Percentiles rank a stretch among this genome's conserved stretches.
Conservation (phyloP, 2,329 filamentous ascomycete species). For the Aphanocladium album region DNA sequence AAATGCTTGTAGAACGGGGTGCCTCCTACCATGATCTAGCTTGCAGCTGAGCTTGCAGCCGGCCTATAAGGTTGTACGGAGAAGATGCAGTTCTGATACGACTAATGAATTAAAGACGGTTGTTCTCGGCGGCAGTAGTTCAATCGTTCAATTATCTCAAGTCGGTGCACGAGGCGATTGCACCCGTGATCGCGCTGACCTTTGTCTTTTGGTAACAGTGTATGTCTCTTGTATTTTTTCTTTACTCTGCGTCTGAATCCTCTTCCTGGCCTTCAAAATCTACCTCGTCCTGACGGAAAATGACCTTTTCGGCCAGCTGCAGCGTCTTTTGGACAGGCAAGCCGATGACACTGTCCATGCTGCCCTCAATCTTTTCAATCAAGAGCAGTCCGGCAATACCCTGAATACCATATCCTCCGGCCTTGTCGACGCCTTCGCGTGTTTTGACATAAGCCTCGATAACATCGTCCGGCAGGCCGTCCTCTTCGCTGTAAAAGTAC, state of each 20-base stretch:
- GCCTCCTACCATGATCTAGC: too few species aligned
- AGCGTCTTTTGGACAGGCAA: conserved; percentile 75
- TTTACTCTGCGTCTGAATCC: conserved; percentile 29
- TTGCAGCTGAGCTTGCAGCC: too few species aligned
- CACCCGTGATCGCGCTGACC: background rate
- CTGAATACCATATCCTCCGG: conserved; percentile 92
- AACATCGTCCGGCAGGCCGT: conserved; percentile 68
- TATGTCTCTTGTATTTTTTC: background rate
- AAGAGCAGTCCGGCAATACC: conserved; percentile 80
- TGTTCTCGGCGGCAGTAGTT: too few species aligned
- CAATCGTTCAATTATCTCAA: too few species aligned
- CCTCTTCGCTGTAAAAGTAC: conserved; percentile 65
- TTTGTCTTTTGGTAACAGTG: background rate
- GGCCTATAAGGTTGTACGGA: too few species aligned
- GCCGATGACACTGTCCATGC: conserved; percentile 90
- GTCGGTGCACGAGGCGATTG: background rate
- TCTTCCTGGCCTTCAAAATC: conserved; percentile 47
- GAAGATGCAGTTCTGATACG: too few species aligned
- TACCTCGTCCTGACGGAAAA: conserved; percentile 67
- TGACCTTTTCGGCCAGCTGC: conserved; percentile 80
- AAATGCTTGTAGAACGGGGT: too few species aligned
- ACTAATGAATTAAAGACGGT: too few species aligned
- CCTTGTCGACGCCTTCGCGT: conserved; percentile 91
- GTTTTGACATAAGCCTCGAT: conserved; percentile 75
- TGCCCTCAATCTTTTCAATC: conserved; percentile 83